Evolutionary conservation across 192 early-diverging fungal genomes (phyloP).

Genomic region (Borealophlyctis nickersoniae): DNA sequence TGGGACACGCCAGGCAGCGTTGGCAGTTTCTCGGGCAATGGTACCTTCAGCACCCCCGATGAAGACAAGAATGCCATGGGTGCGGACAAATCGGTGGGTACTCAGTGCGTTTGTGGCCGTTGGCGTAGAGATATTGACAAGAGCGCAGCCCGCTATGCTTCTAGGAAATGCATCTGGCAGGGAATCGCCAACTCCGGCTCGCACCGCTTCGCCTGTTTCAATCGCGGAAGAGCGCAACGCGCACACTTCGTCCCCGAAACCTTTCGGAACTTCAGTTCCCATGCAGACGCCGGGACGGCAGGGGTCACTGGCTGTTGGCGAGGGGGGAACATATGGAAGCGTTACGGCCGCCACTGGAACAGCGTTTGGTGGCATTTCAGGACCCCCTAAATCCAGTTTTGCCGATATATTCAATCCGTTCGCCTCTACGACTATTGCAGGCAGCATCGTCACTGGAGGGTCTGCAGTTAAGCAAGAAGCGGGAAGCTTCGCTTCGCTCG

Average conservation of each 20-base stretch:
- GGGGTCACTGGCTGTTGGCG: too few relatives aligned
- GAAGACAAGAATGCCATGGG: not conserved
- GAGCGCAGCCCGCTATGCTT: conserved; percentile 4
- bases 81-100: not conserved
- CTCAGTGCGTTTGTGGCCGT: not conserved
- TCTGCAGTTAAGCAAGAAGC: not conserved
- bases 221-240: not conserved
- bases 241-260: not conserved
- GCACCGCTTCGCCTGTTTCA: conserved; percentile 16
- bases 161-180: conserved; percentile 8
- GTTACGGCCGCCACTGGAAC: not conserved
- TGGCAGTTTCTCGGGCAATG: conserved; percentile 29
- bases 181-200: conserved; percentile 19
- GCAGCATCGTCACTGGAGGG: not conserved
- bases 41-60: conserved; percentile 19
- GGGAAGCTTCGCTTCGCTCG: too few relatives aligned
- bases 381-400: conserved; percentile 7
- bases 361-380: not conserved
- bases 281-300: too few relatives aligned
- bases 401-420: conserved; percentile 27
- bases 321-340: not conserved
- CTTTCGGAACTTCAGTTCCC: too few relatives aligned
- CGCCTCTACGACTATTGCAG: not conserved
- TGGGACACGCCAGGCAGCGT: conserved; percentile 31
- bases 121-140: not conserved